Evolutionary conservation across 345 rosid species (phyloP).

Genomic region (Barbarea vulgaris): DNA sequence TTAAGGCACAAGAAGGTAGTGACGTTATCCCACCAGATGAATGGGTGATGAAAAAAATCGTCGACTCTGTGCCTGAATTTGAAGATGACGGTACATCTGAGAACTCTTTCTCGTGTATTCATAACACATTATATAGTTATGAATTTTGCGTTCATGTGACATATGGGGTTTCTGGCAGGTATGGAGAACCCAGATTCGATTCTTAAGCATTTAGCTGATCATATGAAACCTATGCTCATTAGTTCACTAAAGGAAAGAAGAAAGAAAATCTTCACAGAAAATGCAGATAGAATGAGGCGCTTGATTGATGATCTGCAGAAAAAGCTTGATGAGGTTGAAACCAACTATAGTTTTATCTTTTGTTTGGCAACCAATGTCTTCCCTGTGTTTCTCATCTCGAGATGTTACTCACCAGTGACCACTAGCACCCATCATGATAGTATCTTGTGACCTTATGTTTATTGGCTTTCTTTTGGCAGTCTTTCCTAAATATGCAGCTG

Average conservation of each 20-base stretch:
- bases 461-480: constrained; percentile 51
- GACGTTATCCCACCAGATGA: constrained; percentile 65
- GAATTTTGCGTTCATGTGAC: constrained; percentile 9
- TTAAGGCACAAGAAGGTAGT: constrained; percentile 61
- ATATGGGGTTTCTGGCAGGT: constrained; percentile 53
- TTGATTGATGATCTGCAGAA: constrained; percentile 85
- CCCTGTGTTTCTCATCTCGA: constrained; percentile 24
- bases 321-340: constrained; percentile 86
- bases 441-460: constrained; percentile 7
- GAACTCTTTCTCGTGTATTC: constrained; percentile 7
- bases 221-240: constrained; percentile 86
- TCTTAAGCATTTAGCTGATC: constrained; percentile 61
- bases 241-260: constrained; percentile 74
- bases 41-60: constrained; percentile 76
- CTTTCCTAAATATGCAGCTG: constrained; percentile 87
- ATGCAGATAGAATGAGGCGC: constrained; percentile 73
- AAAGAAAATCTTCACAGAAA: constrained; percentile 82
- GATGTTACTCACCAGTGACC: not conserved
- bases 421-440: constrained; percentile 11
- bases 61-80: constrained; percentile 64
- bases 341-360: constrained; percentile 32
- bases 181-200: constrained; percentile 59
- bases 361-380: constrained; percentile 1
- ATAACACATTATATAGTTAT: constrained; percentile 3
- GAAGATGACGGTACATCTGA: constrained; percentile 74